These are phyloP conservation scores for Arctostaphylos glauca DNA, from an alignment of 148 eudicot genomes.

Conservation along the genomic window DNA sequence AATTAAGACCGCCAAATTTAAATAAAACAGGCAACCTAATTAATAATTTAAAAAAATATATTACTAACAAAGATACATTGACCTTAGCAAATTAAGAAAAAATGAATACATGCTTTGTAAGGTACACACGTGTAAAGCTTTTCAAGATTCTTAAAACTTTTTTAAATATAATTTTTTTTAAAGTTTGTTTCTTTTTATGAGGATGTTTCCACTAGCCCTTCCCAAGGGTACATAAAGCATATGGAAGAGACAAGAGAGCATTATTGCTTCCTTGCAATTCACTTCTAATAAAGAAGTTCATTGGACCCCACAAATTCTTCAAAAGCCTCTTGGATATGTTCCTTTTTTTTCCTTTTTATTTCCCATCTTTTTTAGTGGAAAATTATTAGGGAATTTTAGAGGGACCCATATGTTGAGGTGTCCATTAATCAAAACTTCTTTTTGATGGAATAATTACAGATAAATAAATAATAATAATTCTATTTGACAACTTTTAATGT, in stretches of 20 bases:
- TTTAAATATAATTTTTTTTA: neutral
- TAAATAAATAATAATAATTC: neutral
- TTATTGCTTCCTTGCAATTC: slow-evolving; percentile 14
- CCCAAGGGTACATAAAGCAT: neutral
- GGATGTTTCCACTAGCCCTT: slow-evolving; percentile 12
- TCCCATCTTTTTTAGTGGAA: neutral
- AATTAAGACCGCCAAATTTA: no score
- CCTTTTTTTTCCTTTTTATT: neutral
- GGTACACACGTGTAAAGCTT: neutral
- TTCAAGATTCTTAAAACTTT: neutral
- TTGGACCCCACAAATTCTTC: slow-evolving; percentile 3
- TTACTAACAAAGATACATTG: neutral
- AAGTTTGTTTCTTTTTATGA: slow-evolving; percentile 1
- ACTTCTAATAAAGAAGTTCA: neutral
- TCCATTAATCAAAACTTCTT: neutral
- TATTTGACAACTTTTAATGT: no score
- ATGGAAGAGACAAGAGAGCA: neutral
- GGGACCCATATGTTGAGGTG: neutral
- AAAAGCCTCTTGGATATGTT: slow-evolving; percentile 5
- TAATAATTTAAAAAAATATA: no score
- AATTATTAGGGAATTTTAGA: neutral
- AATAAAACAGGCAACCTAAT: no score
- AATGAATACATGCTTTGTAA: neutral
- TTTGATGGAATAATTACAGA: neutral
- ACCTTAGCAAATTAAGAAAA: neutral